Evolutionary conservation across 2,329 filamentous ascomycete genomes (phyloP).

Genomic region (Esteya vermicola): DNA sequence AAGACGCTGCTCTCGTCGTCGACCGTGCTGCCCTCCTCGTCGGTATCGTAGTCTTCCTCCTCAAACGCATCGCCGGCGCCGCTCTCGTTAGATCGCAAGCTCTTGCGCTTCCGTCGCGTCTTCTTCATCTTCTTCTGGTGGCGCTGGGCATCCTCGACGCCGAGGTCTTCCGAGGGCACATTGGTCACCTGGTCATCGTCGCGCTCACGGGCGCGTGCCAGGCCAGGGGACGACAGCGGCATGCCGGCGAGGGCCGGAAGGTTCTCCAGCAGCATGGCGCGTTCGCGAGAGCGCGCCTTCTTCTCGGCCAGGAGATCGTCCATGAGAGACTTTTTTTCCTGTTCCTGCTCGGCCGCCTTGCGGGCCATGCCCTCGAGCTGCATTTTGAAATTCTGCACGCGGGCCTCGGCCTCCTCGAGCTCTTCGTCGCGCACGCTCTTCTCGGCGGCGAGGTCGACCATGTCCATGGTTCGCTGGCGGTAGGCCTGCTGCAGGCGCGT

Average conservation of each 20-base stretch:
- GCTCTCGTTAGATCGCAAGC: constrained; percentile 26
- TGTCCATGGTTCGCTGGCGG: constrained; percentile 32
- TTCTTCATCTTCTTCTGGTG: constrained; percentile 26
- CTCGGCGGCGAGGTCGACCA: constrained; percentile 37
- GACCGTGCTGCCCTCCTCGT: constrained; percentile 31
- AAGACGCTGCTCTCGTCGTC: constrained; percentile 40
- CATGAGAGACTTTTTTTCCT: constrained; percentile 26
- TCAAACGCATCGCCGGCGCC: constrained; percentile 35
- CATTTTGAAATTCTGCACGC: constrained; percentile 37
- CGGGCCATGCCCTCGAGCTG: constrained; percentile 46
- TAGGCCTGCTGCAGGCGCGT: constrained; percentile 45
- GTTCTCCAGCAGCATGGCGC: constrained; percentile 15
- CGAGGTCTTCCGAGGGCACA: constrained; percentile 30
- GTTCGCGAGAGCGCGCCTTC: constrained; percentile 25
- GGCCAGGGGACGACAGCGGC: constrained; percentile 3
- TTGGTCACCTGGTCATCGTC: constrained; percentile 4
- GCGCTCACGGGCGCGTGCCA: neutral
- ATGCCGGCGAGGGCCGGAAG: no score
- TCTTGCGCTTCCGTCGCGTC: constrained; percentile 18
- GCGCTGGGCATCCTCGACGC: constrained; percentile 33
- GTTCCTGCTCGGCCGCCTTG: constrained; percentile 38
- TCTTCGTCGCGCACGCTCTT: constrained; percentile 40
- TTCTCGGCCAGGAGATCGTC: constrained; percentile 36
- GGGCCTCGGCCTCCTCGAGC: constrained; percentile 38
- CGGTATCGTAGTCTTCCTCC: no score